Conservation (phyloP, 179 eudicot species). For the Beta corolliflora region DNA sequence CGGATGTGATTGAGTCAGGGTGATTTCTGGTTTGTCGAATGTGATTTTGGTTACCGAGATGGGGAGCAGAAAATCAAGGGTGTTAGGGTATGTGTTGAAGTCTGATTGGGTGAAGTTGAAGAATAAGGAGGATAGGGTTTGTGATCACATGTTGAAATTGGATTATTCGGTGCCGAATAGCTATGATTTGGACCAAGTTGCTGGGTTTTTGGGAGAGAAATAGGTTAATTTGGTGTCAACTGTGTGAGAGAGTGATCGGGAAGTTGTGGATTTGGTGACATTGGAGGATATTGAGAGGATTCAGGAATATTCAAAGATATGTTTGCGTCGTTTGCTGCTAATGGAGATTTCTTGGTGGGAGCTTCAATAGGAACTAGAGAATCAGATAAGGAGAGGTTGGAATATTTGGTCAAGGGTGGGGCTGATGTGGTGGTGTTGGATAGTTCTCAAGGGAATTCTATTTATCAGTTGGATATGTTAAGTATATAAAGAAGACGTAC, state of each 20-base stretch:
- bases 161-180: constrained; percentile 44
- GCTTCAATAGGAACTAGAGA: constrained; percentile 88
- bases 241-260: constrained; percentile 52
- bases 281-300: constrained; percentile 55
- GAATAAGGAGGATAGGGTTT: constrained; percentile 51
- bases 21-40: constrained; percentile 53
- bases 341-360: constrained; percentile 77
- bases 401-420: constrained; percentile 83
- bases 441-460: constrained; percentile 93
- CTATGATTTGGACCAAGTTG: constrained; percentile 68
- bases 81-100: constrained; percentile 59
- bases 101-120: constrained; percentile 49
- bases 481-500: constrained; percentile 65
- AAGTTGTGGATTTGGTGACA: constrained; percentile 59
- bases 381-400: constrained; percentile 78
- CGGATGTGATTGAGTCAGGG: constrained; percentile 54
- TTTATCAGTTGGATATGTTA: constrained; percentile 86
- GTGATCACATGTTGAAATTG: constrained; percentile 58
- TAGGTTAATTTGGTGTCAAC: constrained; percentile 78
- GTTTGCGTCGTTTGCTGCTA: constrained; percentile 58
- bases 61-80: constrained; percentile 51
- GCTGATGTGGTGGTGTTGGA: constrained; percentile 76
- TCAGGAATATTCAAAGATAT: constrained; percentile 57
- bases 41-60: constrained; percentile 63
- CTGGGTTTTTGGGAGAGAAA: constrained; percentile 57